Percentiles rank a stretch among this genome's conserved stretches.
These are phyloP conservation scores for Amylostereum areolatum DNA, from an alignment of 1,284 basidiomycete species.

Conservation along the genomic window DNA sequence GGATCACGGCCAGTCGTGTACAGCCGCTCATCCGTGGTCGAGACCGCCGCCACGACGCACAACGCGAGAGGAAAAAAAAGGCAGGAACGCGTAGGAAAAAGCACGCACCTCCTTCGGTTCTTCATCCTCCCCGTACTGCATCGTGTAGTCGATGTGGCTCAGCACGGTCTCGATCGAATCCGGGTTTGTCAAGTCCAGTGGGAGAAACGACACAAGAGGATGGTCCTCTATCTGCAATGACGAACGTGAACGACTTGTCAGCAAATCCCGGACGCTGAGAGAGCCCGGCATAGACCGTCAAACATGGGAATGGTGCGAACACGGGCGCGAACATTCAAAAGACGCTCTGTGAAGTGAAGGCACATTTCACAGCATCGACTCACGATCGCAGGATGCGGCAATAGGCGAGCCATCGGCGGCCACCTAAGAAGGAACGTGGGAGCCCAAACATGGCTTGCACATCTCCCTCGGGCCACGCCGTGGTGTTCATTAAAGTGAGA, in stretches of 20 bases:
- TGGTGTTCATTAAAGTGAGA: too few species aligned
- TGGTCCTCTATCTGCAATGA: slow-evolving; percentile 88
- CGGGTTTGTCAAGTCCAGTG: slow-evolving; percentile 86
- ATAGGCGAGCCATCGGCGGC: too few species aligned
- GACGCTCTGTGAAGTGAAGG: too few species aligned
- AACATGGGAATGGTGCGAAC: too few species aligned
- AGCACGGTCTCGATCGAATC: slow-evolving; percentile 89
- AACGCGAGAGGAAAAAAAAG: neutral
- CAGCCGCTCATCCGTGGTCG: neutral
- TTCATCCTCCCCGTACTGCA: slow-evolving; percentile 95
- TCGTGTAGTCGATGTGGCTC: slow-evolving; percentile 94
- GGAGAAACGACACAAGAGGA: slow-evolving; percentile 95
- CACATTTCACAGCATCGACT: too few species aligned
- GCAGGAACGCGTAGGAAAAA: neutral
- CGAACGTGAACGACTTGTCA: neutral
- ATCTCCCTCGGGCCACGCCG: too few species aligned
- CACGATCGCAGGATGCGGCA: too few species aligned
- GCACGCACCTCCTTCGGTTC: slow-evolving; percentile 78
- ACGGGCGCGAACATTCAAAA: too few species aligned
- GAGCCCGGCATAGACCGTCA: too few species aligned
- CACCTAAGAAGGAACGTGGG: too few species aligned
- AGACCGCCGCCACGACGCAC: neutral
- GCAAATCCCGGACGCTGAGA: too few species aligned
- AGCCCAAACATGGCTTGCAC: too few species aligned
- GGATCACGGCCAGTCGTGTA: neutral